Evolutionary conservation across 257 asterid genomes (phyloP), one percentile per base, ranked within the genome.

Genomic region (Apocynum venetum): DNA sequence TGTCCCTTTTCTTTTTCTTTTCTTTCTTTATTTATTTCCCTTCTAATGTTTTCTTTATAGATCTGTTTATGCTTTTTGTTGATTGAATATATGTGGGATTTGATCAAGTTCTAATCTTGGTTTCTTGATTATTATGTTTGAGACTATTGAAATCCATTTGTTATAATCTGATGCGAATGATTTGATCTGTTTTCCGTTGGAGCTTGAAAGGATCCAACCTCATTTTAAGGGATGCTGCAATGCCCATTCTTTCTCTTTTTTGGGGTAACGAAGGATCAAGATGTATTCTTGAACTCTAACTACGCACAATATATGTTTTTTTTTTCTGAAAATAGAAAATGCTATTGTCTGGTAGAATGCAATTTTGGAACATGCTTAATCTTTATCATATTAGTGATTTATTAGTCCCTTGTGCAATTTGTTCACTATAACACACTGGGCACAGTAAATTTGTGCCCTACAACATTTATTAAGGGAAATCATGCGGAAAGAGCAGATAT

Each of bases 61-160:
- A 68, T 74, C 76, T 55, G 64, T 48, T 80, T 79, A 5, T 44
- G 20, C 31, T 9, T 17, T 73, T 8, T 46, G 47, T n/a, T 43
- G 7, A 1, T 68, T 3, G 44, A 13, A 25, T 66, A 44, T 61
- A 31, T 19, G 17, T 75, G 72, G 72, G 56, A 1, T 59, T 56
- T 48, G 64, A 47, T 80, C 47, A 61, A 61, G 25, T 12, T 78
- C 49, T 10, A 20, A 4, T 5, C 48, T 52, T 41, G 20, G 41
- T 75, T 64, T 43, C 4, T 46, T 31, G 15, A 10, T 25, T 31
- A 31, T 61, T 61, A 1, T 63, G 68, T 14, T 35, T 35, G 38
- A 63, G 8, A 10, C 19, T 31, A 38, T 31, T 11, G 7, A 35
- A 15, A 35, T 36, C 48, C 9, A 20, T 20, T 67, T 52, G 60